Evolutionary conservation across 108 stramenopile species (phyloP).

Genomic region (Cyclotella choctawhatcheeana): DNA sequence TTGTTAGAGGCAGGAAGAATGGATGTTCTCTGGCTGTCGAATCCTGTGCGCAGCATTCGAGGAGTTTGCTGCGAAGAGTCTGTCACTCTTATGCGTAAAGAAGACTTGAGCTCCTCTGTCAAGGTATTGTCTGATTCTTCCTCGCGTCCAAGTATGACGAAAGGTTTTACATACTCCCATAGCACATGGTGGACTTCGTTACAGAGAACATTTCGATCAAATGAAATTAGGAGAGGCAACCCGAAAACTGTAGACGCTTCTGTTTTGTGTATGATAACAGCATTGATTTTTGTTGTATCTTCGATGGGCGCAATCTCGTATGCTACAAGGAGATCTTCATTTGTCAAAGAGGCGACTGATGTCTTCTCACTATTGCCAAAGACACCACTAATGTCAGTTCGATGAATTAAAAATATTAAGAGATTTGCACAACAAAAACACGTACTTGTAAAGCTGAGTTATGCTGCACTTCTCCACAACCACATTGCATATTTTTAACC

Average conservation of each 20-base stretch:
- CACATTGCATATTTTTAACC: conserved; percentile 48
- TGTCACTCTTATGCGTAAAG: conserved; percentile 5
- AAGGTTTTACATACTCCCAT: conserved; percentile 52
- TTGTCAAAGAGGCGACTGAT: background rate
- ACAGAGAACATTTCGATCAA: conserved; percentile 50
- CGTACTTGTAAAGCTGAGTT: conserved; percentile 40
- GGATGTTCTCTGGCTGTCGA: background rate
- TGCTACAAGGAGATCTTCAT: conserved; percentile 17
- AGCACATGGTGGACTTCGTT: conserved; percentile 56
- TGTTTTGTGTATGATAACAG: conserved; percentile 5
- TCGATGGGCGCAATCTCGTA: conserved; percentile 13
- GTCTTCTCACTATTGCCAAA: conserved; percentile 17
- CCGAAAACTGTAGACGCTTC: conserved; percentile 52
- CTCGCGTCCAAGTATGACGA: conserved; percentile 16
- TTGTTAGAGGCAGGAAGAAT: conserved; percentile 17
- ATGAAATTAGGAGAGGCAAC: conserved; percentile 69
- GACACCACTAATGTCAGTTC: no score
- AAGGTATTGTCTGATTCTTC: background rate
- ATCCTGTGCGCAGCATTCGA: background rate
- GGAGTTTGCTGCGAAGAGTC: background rate
- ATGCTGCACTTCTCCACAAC: conserved; percentile 53
- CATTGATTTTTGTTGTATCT: conserved; percentile 17
- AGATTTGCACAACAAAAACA: background rate
- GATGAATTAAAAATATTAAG: background rate
- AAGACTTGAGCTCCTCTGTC: background rate